Percentiles rank a stretch among this genome's conserved stretches.
These are phyloP conservation scores for Colletotrichum spinosum DNA, from an alignment of 2,329 filamentous ascomycete genomes.

Conservation along the genomic window DNA sequence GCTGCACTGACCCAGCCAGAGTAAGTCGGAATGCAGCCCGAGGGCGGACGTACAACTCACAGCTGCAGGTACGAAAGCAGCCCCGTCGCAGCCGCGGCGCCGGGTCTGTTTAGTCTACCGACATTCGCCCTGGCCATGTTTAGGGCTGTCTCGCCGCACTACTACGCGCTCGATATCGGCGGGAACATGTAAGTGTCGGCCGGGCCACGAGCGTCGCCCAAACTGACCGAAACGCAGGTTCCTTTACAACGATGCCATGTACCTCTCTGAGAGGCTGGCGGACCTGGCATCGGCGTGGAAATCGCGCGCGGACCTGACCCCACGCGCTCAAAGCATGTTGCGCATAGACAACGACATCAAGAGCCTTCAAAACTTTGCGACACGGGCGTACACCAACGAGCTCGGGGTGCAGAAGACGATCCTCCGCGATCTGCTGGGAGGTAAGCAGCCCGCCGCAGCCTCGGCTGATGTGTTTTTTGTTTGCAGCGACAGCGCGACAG, in stretches of 20 bases:
- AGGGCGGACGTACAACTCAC: slow-evolving; percentile 6
- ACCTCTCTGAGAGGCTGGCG: slow-evolving; percentile 68
- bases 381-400: slow-evolving; percentile 71
- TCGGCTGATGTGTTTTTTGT: slow-evolving; percentile 4
- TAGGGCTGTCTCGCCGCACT: slow-evolving; percentile 79
- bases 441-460: slow-evolving; percentile 42
- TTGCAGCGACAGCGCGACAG: slow-evolving; percentile 2
- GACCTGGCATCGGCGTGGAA: slow-evolving; percentile 65
- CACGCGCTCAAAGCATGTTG: slow-evolving; percentile 64
- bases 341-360: slow-evolving; percentile 71
- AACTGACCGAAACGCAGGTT: slow-evolving; percentile 58
- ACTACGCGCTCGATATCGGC: slow-evolving; percentile 72
- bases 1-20: slow-evolving; percentile 67
- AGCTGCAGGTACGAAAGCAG: slow-evolving; percentile 55
- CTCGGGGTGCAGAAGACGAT: slow-evolving; percentile 71
- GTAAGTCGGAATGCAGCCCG: slow-evolving; percentile 45
- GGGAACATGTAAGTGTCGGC: slow-evolving; percentile 70
- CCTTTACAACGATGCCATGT: slow-evolving; percentile 75
- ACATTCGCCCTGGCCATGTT: slow-evolving; percentile 83
- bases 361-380: slow-evolving; percentile 69
- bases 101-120: slow-evolving; percentile 78
- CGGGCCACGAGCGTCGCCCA: not conserved
- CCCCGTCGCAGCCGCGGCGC: slow-evolving; percentile 74
- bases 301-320: slow-evolving; percentile 61
- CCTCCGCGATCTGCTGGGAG: slow-evolving; percentile 70